Conservation (phyloP, 2,329 filamentous ascomycete species). For the Verticillium zaregamsianum region DNA sequence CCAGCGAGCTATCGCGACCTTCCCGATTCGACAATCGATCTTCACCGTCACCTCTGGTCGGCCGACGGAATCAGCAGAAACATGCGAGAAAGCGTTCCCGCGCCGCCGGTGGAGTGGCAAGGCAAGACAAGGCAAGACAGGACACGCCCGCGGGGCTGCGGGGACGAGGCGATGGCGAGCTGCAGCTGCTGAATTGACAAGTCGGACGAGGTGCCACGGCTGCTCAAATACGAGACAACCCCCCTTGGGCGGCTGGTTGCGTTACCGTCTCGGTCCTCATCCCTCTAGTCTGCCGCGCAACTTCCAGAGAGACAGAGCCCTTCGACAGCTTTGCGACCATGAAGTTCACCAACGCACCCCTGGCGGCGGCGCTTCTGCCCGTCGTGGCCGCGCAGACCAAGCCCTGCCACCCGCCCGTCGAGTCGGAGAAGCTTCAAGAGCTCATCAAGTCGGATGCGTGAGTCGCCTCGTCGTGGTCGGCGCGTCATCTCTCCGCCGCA, state of each 20-base stretch:
- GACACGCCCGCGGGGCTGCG: neutral
- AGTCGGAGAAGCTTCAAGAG: constrained; percentile 33
- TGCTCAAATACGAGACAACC: neutral
- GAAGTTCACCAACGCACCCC: neutral
- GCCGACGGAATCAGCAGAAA: neutral
- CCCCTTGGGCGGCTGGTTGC: neutral
- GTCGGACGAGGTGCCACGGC: no score
- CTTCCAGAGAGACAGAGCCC: no score
- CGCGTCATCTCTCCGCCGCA: neutral
- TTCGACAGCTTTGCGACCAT: neutral
- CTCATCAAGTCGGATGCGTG: constrained; percentile 32
- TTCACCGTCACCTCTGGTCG: neutral
- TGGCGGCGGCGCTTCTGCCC: neutral
- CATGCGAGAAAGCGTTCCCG: neutral
- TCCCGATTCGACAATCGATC: neutral
- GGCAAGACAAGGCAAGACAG: neutral
- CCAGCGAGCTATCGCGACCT: neutral
- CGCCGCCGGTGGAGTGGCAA: neutral
- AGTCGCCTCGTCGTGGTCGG: neutral
- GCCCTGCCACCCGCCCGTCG: constrained; percentile 11
- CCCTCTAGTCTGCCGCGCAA: neutral
- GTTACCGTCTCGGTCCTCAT: neutral
- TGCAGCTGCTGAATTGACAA: no score
- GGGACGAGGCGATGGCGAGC: no score
- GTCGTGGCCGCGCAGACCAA: neutral